These are phyloP conservation scores for Zasmidium angulare DNA, from an alignment of 2,329 filamentous ascomycete genomes.

Conservation along the genomic window DNA sequence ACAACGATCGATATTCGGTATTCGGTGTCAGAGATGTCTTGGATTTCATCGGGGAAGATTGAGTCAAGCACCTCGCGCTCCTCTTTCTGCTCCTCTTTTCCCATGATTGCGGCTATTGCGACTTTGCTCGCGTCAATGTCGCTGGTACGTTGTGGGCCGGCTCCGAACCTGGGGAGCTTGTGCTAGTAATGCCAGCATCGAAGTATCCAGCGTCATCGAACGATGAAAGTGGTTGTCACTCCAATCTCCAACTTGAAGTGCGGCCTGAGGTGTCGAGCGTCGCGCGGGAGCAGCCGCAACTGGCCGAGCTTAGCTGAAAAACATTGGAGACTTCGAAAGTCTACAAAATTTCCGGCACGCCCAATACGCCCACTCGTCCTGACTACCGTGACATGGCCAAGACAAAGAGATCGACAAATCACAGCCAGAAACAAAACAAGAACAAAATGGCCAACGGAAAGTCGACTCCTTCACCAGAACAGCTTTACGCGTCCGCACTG, in stretches of 20 bases:
- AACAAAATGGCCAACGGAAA: conserved; percentile 40
- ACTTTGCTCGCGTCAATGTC: neutral
- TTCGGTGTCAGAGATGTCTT: conserved; percentile 86
- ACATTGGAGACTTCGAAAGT: neutral
- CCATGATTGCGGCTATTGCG: conserved; percentile 39
- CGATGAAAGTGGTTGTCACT: too few species aligned
- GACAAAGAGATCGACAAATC: conserved; percentile 40
- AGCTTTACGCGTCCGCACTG: conserved; percentile 58
- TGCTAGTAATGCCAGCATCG: too few species aligned
- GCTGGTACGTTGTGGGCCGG: too few species aligned
- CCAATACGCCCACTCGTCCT: neutral
- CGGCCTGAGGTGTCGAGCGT: too few species aligned
- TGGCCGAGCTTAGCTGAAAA: neutral
- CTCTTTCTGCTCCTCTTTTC: conserved; percentile 82
- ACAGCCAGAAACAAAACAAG: conserved; percentile 47
- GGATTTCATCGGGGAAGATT: conserved; percentile 97
- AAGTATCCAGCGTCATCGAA: too few species aligned
- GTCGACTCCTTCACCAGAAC: conserved; percentile 51
- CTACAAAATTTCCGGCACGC: neutral
- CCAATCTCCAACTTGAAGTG: too few species aligned
- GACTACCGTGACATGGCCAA: conserved; percentile 23
- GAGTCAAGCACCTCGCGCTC: conserved; percentile 97
- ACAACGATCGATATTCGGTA: conserved; percentile 85
- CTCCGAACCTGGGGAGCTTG: too few species aligned
- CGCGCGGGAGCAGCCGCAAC: neutral